phyloP scores from a whole-genome alignment of 2,329 filamentous ascomycete genomes.

The Pseudocercospora crystallina region DNA sequence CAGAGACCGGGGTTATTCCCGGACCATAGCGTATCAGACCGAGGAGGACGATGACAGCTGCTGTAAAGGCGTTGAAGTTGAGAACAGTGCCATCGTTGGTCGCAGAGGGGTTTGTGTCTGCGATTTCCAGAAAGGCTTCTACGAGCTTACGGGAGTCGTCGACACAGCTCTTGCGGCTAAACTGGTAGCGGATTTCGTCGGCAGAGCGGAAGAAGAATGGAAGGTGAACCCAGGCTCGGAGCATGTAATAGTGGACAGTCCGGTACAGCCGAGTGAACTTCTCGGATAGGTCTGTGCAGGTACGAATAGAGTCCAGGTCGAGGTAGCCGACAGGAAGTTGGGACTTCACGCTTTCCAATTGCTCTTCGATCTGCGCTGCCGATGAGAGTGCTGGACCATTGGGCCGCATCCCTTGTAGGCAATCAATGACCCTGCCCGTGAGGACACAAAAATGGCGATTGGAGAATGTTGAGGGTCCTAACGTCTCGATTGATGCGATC shows the following conservation, averaged over 20 bases:
- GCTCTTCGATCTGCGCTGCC: constrained; percentile 13
- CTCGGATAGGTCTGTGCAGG: constrained; percentile 6
- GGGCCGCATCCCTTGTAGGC: constrained; percentile 3
- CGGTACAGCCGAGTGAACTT: constrained; percentile 16
- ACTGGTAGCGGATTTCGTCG: constrained; percentile 39
- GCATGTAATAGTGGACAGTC: constrained; percentile 40
- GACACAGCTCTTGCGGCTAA: constrained; percentile 42
- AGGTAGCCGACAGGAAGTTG: constrained; percentile 10
- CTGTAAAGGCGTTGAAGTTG: constrained; percentile 50
- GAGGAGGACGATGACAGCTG: constrained; percentile 45
- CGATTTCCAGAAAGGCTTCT: constrained; percentile 39
- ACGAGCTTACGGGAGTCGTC: constrained; percentile 44
- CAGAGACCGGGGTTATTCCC: background rate
- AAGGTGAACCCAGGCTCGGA: constrained; percentile 47
- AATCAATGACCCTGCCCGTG: constrained; percentile 17
- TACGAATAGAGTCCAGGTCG: constrained; percentile 7
- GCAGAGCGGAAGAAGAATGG: constrained; percentile 46
- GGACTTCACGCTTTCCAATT: constrained; percentile 3
- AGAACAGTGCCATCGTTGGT: constrained; percentile 44
- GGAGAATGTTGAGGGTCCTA: constrained; percentile 6
- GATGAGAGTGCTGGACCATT: constrained; percentile 13
- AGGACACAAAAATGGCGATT: constrained; percentile 13
- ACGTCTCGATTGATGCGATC: constrained; percentile 3
- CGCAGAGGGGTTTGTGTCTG: constrained; percentile 31
- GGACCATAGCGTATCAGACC: constrained; percentile 43